phyloP scores from a whole-genome alignment of 805 yeast species.

The Wickerhamomyces chaumierensis region DNA sequence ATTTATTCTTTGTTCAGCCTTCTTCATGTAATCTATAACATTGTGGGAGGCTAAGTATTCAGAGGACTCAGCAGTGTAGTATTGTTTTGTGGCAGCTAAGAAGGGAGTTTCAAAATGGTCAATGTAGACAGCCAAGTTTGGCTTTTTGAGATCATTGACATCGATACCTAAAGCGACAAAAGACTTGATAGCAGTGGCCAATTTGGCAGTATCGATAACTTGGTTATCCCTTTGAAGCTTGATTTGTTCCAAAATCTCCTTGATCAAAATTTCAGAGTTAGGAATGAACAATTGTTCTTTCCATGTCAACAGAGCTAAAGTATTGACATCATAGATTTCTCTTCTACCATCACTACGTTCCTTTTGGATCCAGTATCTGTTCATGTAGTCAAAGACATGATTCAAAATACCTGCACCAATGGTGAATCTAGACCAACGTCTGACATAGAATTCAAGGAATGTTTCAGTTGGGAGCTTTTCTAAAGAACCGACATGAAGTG shows the following conservation, averaged over 20 bases:
- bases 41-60: slow-evolving; percentile 60
- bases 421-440: slow-evolving; percentile 80
- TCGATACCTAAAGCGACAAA: slow-evolving; percentile 88
- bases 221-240: slow-evolving; percentile 72
- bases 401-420: slow-evolving; percentile 87
- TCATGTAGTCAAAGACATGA: slow-evolving; percentile 90
- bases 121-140: slow-evolving; percentile 72
- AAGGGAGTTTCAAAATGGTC: slow-evolving; percentile 71
- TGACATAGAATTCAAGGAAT: slow-evolving; percentile 72
- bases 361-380: slow-evolving; percentile 94
- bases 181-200: slow-evolving; percentile 72
- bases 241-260: slow-evolving; percentile 66
- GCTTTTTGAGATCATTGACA: slow-evolving; percentile 76
- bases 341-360: slow-evolving; percentile 90
- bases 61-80: slow-evolving; percentile 58
- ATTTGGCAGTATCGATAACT: slow-evolving; percentile 50
- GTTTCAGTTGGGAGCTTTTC: slow-evolving; percentile 46
- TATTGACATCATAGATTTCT: slow-evolving; percentile 83
- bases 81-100: slow-evolving; percentile 55
- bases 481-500: slow-evolving; percentile 41
- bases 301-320: slow-evolving; percentile 84
- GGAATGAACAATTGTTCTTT: slow-evolving; percentile 66
- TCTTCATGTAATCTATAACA: slow-evolving; percentile 82
- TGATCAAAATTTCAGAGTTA: slow-evolving; percentile 47
- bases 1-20: slow-evolving; percentile 69